Base-by-base conservation (phyloP, 768 basidiomycete genomes). In the Strobilomyces echinocephalus region DNA sequence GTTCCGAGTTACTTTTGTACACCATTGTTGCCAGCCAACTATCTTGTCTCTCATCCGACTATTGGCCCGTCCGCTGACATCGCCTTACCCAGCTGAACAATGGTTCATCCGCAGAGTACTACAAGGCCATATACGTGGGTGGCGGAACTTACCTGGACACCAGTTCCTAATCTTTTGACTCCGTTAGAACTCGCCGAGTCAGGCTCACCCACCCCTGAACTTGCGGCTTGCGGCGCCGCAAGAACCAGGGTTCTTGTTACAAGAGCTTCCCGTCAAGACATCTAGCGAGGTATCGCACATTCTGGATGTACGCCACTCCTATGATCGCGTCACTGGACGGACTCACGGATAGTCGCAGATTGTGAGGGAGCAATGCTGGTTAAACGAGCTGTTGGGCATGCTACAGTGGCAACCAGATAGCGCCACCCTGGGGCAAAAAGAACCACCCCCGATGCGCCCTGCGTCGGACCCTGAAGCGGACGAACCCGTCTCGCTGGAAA, bases 331-430 rank as follows among this genome's bases (percentile, higher is more conserved):
- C 31, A 14, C 31, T 50, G n/a, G 21, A 40, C 12, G 10, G n/a
- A 21, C 50, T 47, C 14, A 48, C 42, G 28, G 35, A 14, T 16
- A 24, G 24, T 39, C 26, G 26, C 35, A 58, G 53, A 55, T 92
- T 61, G 87, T 91, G 5, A 77, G 79, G 54, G 89, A 91, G 55
- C 90, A 91, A 69, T 87, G 85, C 61, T 92, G 90, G 90, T 63
- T 91, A 16, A 92, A 91, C 62, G 86, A 87, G 60, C 76, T 77
- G n/a, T 67, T 92, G 20, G 61, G 72, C 5, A 75, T 78, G 42
- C 82, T 79, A 42, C 69, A 78, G 12, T 92, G 90, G 89, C 67
- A 69, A 26, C 74, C 81, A 4, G 87, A 89, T 24, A 42, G 28
- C 35, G 46, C 43, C 33, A 14, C 31, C 21, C 30, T 48, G 11